Evolutionary conservation across 768 basidiomycete species (phyloP), one percentile per base, ranked within the genome.

Genomic region (Exsudoporus frostii): DNA sequence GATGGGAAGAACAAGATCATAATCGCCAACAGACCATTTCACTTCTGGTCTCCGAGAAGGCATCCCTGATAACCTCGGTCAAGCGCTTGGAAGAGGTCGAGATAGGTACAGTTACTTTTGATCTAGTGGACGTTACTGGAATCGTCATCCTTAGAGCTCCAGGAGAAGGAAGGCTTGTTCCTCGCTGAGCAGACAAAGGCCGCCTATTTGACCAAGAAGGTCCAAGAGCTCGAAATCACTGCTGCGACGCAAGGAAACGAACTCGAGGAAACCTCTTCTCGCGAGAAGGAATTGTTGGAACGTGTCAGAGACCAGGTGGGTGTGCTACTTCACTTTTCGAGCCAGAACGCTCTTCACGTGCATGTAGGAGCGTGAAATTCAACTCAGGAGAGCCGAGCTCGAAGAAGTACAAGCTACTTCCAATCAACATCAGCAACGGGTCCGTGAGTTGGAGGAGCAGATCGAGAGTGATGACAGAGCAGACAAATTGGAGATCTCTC

Each of bases 381-480:
- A 90, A 55, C 72, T 83, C 37, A 73, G 78, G n/a, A 81, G 78
- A 54, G 79, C 76, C 0, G 75, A 80, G 4, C 65, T 80, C 7
- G 71, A 74, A 40, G 83, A 85, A 34, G 67, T 81, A 30, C 80
- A 77, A 45, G 71, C 76, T 36, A 76, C 83, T 54, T 76, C 79
- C 5, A 79, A 80, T 45, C 77, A 79, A 43, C 76, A 78, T 55
- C 77, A 79, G 54, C 78, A 82, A 41, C 76, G 80, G 50, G 76
- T 85, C 24, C 83, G 82, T 25, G 88, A 92, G 58, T 70, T 93
- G 30, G 83, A 89, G 61, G 90, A 92, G 55, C 87, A 90, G 58
- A 85, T 93, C 20, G 83, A 92, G 67, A 85, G 81, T 54, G 90
- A 93, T 64, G 89, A 92, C 68, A 84, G 88, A 38, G 83, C 84